Evolutionary conservation across 257 asterid genomes (phyloP).

Genomic region (Nyctanthes arbortristis): DNA sequence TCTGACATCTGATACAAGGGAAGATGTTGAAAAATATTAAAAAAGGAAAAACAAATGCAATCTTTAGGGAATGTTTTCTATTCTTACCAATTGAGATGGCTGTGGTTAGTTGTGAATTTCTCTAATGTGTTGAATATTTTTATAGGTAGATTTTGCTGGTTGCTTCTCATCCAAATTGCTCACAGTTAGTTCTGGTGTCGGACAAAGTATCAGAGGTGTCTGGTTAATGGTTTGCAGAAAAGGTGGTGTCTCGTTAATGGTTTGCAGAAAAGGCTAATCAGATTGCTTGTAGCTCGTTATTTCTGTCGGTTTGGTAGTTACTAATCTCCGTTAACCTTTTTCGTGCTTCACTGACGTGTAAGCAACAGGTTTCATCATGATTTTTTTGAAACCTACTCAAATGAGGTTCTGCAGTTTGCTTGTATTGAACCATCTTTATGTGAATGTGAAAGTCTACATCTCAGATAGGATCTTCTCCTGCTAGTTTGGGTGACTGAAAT

Average conservation of each 20-base stretch:
- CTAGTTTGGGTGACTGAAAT: too few species aligned
- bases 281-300: background rate
- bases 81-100: background rate
- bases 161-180: background rate
- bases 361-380: background rate
- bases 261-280: background rate
- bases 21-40: too few species aligned
- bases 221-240: too few species aligned
- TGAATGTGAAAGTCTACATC: background rate
- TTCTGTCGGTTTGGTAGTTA: background rate
- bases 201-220: background rate
- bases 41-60: too few species aligned
- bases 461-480: too few species aligned
- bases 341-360: background rate
- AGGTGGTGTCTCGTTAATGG: background rate
- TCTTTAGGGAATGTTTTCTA: too few species aligned
- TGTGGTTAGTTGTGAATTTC: background rate
- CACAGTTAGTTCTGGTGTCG: background rate
- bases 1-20: too few species aligned
- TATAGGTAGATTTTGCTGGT: background rate
- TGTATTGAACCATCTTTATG: background rate
- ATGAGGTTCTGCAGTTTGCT: background rate
- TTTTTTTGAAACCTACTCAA: background rate
- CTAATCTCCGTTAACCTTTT: background rate
- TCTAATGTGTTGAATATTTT: background rate